phyloP scores from a whole-genome alignment of 2,329 filamentous ascomycete species.

The Pseudogymnoascus sp. region DNA sequence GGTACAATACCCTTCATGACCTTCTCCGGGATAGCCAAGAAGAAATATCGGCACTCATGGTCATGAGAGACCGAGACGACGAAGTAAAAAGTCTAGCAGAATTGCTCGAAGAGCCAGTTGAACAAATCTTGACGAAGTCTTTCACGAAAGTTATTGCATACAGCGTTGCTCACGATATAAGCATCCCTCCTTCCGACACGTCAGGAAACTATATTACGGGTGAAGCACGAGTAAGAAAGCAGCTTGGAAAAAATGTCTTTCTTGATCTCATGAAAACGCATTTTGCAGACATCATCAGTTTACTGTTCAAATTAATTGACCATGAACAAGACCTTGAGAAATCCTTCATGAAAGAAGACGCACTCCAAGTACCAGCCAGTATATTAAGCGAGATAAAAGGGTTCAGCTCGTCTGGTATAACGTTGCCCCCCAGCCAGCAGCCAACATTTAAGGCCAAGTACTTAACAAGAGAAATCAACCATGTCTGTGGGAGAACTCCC shows the following conservation, averaged over 20 bases:
- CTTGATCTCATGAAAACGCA: constrained; percentile 53
- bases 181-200: constrained; percentile 29
- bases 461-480: constrained; percentile 64
- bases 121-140: constrained; percentile 52
- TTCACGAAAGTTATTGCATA: constrained; percentile 80
- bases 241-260: constrained; percentile 60
- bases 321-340: constrained; percentile 67
- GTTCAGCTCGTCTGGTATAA: constrained; percentile 55
- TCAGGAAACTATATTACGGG: constrained; percentile 41
- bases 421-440: constrained; percentile 71
- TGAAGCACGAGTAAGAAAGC: constrained; percentile 58
- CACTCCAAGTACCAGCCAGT: constrained; percentile 51
- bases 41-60: constrained; percentile 69
- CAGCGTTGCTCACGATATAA: constrained; percentile 67
- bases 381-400: constrained; percentile 61
- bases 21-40: constrained; percentile 63
- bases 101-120: constrained; percentile 44
- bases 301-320: constrained; percentile 68
- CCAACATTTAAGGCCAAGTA: constrained; percentile 76
- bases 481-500: constrained; percentile 65
- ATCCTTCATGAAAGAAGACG: constrained; percentile 50
- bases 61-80: constrained; percentile 68
- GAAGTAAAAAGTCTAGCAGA: constrained; percentile 52
- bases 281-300: constrained; percentile 68
- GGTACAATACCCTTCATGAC: constrained; percentile 58